Conservation (phyloP, 1,284 basidiomycete species). For the Apiotrichum veenhuisii region DNA sequence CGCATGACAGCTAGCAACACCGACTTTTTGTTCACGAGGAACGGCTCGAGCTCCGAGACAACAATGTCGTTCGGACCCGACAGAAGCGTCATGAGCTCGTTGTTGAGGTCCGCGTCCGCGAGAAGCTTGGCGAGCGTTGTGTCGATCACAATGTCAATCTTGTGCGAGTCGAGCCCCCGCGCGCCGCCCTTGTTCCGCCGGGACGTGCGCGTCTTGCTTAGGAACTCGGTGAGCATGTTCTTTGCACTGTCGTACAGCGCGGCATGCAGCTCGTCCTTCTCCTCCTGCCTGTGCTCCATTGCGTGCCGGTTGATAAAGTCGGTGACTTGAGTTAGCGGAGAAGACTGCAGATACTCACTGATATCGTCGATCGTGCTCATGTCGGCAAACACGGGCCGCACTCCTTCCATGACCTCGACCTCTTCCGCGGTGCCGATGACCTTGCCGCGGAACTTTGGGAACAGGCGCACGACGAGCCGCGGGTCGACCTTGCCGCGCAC, state of each 20-base stretch:
- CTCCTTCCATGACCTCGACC: constrained; percentile 45
- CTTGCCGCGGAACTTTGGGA: constrained; percentile 43
- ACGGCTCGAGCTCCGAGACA: constrained; percentile 62
- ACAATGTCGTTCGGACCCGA: constrained; percentile 60
- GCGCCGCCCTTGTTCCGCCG: constrained; percentile 43
- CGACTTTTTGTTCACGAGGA: constrained; percentile 60
- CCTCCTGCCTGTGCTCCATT: neutral
- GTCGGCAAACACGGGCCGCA: constrained; percentile 33
- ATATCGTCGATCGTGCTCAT: constrained; percentile 46
- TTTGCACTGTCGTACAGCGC: constrained; percentile 44
- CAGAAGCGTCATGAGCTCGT: constrained; percentile 63
- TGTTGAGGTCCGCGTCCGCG: constrained; percentile 60
- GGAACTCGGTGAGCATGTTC: constrained; percentile 46
- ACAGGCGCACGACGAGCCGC: constrained; percentile 49
- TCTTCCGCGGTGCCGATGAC: constrained; percentile 44
- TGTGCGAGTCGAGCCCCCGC: constrained; percentile 37
- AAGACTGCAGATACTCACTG: constrained; percentile 34
- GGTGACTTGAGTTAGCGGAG: neutral
- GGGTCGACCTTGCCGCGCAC: constrained; percentile 45
- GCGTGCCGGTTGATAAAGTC: constrained; percentile 12
- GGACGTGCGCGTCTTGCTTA: constrained; percentile 46
- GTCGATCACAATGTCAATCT: constrained; percentile 61
- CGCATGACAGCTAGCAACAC: constrained; percentile 64
- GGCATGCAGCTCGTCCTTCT: constrained; percentile 24
- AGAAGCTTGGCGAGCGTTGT: constrained; percentile 74